phyloP scores from a whole-genome alignment of 148 eudicot species.

The Rhododendron molle region DNA sequence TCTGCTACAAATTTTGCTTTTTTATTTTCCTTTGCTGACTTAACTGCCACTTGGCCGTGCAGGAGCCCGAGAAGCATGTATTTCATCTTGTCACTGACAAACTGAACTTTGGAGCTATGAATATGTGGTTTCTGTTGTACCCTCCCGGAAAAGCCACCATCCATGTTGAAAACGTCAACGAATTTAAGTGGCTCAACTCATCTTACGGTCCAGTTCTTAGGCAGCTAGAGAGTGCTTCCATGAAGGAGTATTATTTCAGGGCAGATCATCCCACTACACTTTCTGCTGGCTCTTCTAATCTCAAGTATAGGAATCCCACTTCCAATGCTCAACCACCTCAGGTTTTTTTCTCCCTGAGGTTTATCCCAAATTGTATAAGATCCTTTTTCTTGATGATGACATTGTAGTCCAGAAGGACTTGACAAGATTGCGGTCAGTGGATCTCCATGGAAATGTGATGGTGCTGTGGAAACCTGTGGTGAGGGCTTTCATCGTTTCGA shows the following conservation, averaged over 20 bases:
- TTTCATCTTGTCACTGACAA: slow-evolving; percentile 92
- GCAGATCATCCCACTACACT: slow-evolving; percentile 61
- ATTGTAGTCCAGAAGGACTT: slow-evolving; percentile 85
- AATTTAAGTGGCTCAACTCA: slow-evolving; percentile 86
- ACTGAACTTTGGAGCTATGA: slow-evolving; percentile 87
- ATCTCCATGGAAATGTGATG: slow-evolving; percentile 82
- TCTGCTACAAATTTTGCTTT: neutral
- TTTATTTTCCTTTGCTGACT: neutral
- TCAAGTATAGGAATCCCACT: slow-evolving; percentile 91
- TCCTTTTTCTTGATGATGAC: slow-evolving; percentile 87
- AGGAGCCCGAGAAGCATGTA: slow-evolving; percentile 90
- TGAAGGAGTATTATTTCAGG: slow-evolving; percentile 88
- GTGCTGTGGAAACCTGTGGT: slow-evolving; percentile 92
- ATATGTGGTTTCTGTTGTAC: slow-evolving; percentile 81
- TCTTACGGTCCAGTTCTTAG: slow-evolving; percentile 81
- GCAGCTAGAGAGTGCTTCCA: slow-evolving; percentile 81
- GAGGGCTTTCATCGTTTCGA: slow-evolving; percentile 88
- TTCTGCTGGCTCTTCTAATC: slow-evolving; percentile 67
- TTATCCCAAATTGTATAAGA: slow-evolving; percentile 86
- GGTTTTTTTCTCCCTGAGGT: slow-evolving; percentile 88
- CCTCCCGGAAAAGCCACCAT: slow-evolving; percentile 88
- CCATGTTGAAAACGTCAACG: slow-evolving; percentile 86
- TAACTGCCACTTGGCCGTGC: slow-evolving; percentile 22
- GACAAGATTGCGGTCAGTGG: slow-evolving; percentile 67
- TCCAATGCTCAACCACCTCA: slow-evolving; percentile 83